These are phyloP conservation scores for Paspalum vaginatum DNA, from an alignment of 176 grass and related monocot genomes.

Conservation along the genomic window DNA sequence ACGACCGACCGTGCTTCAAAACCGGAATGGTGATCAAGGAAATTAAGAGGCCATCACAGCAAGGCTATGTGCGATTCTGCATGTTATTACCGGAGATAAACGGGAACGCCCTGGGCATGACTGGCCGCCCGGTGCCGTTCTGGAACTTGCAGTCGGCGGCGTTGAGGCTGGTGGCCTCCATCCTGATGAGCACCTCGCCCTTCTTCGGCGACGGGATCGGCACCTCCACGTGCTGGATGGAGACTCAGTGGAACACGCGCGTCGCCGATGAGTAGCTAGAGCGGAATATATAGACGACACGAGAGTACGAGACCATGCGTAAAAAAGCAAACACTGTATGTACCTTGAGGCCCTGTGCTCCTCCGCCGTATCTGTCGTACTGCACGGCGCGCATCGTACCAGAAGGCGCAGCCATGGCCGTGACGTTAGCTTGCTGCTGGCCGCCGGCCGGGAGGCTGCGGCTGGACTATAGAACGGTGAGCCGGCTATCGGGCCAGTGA, in stretches of 20 bases:
- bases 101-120: constrained; percentile 69
- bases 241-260: not conserved
- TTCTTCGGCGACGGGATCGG: constrained; percentile 62
- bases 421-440: not conserved
- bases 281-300: too few relatives aligned
- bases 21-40: too few relatives aligned
- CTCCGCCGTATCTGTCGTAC: constrained; percentile 57
- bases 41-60: too few relatives aligned
- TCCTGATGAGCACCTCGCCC: constrained; percentile 58
- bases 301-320: not conserved
- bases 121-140: constrained; percentile 52
- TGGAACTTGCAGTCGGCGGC: constrained; percentile 66
- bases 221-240: constrained; percentile 55
- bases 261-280: not conserved
- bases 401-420: constrained; percentile 11
- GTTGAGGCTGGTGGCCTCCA: constrained; percentile 72
- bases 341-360: constrained; percentile 52
- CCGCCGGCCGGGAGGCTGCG: too few relatives aligned
- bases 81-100: constrained; percentile 23
- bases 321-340: not conserved
- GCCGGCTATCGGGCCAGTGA: too few relatives aligned
- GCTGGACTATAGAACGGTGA: not conserved
- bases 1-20: too few relatives aligned
- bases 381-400: constrained; percentile 53
- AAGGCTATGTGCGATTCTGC: not conserved